Base-by-base conservation (phyloP, 2,329 filamentous ascomycete species). In the Alternaria solani region DNA sequence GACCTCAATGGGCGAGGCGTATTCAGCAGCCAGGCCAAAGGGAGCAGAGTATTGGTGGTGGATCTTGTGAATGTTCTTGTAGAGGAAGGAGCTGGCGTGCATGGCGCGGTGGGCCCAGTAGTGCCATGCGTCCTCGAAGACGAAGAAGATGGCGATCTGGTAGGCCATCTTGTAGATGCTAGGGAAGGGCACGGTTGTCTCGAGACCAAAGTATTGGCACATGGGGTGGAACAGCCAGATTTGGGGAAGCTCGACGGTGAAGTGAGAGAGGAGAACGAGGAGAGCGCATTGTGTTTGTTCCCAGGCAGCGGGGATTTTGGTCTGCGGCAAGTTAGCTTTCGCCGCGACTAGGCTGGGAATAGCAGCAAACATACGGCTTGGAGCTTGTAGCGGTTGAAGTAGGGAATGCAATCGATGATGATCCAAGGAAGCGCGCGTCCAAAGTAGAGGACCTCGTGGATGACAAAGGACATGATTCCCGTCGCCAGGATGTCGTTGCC, bases 181-280 rank as follows among this genome's bases (percentile, higher is more conserved):
- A 34, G 95, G 95, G 84, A 99, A 99, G 9, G 94, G 95, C 49
- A 97, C 92, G 63, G 88, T 88, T 67, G 92, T 97, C 60, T 89
- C 86, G 81, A 99, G 90, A 73, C 95, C 95, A 78, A 93, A 94
- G 81, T 88, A 96, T 77, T 94, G 92, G 59, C 94, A 94, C 84
- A 97, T 88, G 30, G 95, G 95, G 84, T 99, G 95, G 87, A 99
- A 99, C 73, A 98, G 87, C 94, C 94, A 98, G 80, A 98, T 98
- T 81, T 98, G 95, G 63, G 95, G 95, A 38, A 99, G 88, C 82
- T 99, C 95, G 79, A 97, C 95, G 68, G 95, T 98, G 82, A 98
- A 96, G 81, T 99, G 95, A 78, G 90, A 94, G 74, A 98, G 84
- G 67, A 99, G 90, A 65, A 99, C 95, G 68, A 97, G 89, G 79